Conservation (phyloP, 2,329 filamentous ascomycete species). For the Hymenoscyphus fructigenus region DNA sequence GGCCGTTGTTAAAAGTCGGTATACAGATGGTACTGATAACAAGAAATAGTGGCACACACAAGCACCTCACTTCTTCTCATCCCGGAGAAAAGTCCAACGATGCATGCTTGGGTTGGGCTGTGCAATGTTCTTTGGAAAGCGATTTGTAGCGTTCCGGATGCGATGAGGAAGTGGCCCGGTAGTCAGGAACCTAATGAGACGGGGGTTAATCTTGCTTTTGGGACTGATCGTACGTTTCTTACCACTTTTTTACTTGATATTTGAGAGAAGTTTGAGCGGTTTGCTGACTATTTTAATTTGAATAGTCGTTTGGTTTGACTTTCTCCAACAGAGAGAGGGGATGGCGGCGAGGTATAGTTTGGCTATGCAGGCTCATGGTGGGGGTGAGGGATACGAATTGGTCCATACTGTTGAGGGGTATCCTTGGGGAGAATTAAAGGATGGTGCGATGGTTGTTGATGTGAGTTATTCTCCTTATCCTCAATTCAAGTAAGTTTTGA, state of each 20-base stretch:
- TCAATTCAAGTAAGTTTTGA: not conserved
- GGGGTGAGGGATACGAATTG: constrained; percentile 25
- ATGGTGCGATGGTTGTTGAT: constrained; percentile 31
- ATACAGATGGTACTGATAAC: no score
- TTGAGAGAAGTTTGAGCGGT: no score
- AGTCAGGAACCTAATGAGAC: constrained; percentile 40
- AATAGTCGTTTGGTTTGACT: constrained; percentile 18
- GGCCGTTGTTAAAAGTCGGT: no score
- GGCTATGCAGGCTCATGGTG: constrained; percentile 35
- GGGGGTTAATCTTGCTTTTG: constrained; percentile 20
- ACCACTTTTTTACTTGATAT: no score
- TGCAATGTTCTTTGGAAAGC: constrained; percentile 27
- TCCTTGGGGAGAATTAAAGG: constrained; percentile 29
- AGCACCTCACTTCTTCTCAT: constrained; percentile 40
- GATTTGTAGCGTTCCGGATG: constrained; percentile 35
- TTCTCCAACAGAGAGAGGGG: constrained; percentile 1
- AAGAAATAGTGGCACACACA: constrained; percentile 41
- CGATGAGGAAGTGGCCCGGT: constrained; percentile 31
- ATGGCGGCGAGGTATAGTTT: constrained; percentile 34
- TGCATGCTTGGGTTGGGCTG: constrained; percentile 8
- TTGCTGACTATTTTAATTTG: no score
- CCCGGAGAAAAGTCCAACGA: constrained; percentile 28
- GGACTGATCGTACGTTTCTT: constrained; percentile 21
- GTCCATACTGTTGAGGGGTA: constrained; percentile 29
- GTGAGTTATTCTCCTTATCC: constrained; percentile 9